Evolutionary conservation across 2,329 filamentous ascomycete genomes (phyloP), one percentile per base, ranked within the genome.

Genomic region (Bipolaris oryzae): DNA sequence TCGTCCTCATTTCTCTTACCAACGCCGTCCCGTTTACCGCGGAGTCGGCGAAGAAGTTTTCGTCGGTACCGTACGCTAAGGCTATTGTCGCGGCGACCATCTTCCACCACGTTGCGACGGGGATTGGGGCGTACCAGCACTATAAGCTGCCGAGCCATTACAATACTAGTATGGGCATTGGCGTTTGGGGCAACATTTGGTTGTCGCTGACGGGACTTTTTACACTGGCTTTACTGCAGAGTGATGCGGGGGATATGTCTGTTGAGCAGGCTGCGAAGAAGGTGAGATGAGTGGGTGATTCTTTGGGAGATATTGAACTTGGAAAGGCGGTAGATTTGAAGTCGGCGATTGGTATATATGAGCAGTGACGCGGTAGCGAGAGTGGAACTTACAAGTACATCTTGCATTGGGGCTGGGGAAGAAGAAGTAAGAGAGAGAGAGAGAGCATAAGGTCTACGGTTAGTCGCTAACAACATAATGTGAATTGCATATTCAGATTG

Each of bases 141-240:
- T 69, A 69, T 37, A 68, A 62, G 46, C 34, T 69, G 13, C 65
- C 63, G 10, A 66, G 50, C 16, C 67, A 69, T 45, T 67, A 68
- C 25, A 69, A 69, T 21, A 64, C 61, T 0, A 64, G 62, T 34
- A 69, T 69, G 67, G 60, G 54, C 0, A 66, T 69, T 57, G 67
- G 67, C 0, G 67, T 67, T 3, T 69, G 67, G 67, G 67, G 63
- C 0, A 69, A 69, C 45, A 62, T 68, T 20, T 69, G 65, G 65
- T 57, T 69, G 59, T 61, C 61, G 5, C 21, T 66, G 11, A 61
- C 63, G 13, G 67, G 67, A 0, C 1, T 63, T 5, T 45, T 68
- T 3, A 69, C 65, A 7, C 41, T 63, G 16, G 45, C 45, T 1
- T 48, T 59, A 33, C 31, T 66, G 42, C 50, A 61, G 39, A 53